Base-by-base conservation (phyloP, 495 filamentous ascomycete species). In the Penicillium canariense region DNA sequence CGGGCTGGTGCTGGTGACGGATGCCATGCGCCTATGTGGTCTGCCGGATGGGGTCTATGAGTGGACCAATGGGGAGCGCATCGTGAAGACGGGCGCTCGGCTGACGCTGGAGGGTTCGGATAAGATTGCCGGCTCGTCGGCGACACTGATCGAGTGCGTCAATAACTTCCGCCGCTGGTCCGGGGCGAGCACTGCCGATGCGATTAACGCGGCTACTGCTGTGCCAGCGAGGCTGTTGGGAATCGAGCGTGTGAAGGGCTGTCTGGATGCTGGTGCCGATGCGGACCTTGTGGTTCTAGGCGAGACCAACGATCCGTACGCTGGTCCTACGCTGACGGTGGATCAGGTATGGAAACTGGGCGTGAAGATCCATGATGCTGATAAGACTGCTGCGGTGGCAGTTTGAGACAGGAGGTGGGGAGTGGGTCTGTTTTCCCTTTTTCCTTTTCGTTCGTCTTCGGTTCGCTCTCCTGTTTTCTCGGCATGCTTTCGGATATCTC, bases 281-380 rank as follows among this genome's bases (percentile, higher is more conserved):
- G 90, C 89, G 1, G 90, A 95, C 71, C 63, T 95, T 50, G 81
- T 92, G 22, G 78, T 93, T 1, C 65, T 93, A 49, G 81, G 79
- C 9, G 83, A 87, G 61, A 71, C 64, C 28, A 63, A 66, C 7
- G 77, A 79, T 57, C 64, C 54, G 8, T 56, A 76, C 70, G 56
- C 72, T 48, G 68, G 76, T n/a, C 57, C 61, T 3, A 71, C 61
- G 25, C 68, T 91, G 63, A 76, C 69, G 34, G 77, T 91, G 7
- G 84, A 87, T 55, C 80, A 90, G 66, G 87, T 90, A 25, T 91
- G 86, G 86, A 91, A 91, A 70, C 84, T 87, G 63, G 88, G 88
- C n/a, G 66, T 69, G 6, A 77, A 76, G 66, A 74, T 78, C 22
- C 67, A 68, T 53, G 75, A 78, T 55, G 54, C 54, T 8, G 70